Percentiles rank a stretch among this genome's conserved stretches.
These are phyloP conservation scores for Daldinia eschscholtzii DNA, from an alignment of 2,329 filamentous ascomycete genomes.

Conservation along the genomic window DNA sequence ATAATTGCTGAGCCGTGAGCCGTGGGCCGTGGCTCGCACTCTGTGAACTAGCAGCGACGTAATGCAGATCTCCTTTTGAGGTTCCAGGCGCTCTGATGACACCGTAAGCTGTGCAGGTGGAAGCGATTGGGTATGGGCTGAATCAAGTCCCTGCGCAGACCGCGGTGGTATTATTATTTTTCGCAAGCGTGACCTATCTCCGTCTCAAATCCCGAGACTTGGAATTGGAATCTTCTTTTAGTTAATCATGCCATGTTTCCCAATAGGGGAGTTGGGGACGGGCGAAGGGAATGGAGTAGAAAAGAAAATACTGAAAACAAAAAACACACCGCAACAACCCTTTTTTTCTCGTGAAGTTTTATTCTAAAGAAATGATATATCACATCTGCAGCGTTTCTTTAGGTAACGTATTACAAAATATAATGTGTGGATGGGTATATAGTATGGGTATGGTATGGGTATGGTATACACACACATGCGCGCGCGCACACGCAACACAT, in stretches of 20 bases:
- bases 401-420: slow-evolving; percentile 8
- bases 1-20: slow-evolving; percentile 32
- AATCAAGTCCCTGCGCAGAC: slow-evolving; percentile 27
- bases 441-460: neutral
- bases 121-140: slow-evolving; percentile 22
- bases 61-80: slow-evolving; percentile 32
- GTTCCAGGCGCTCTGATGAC: slow-evolving; percentile 17
- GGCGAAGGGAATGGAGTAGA: slow-evolving; percentile 25
- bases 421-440: neutral
- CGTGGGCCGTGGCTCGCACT: slow-evolving; percentile 25
- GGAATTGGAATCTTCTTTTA: slow-evolving; percentile 20
- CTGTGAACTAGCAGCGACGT: slow-evolving; percentile 31
- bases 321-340: slow-evolving; percentile 27
- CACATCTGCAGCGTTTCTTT: slow-evolving; percentile 25
- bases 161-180: slow-evolving; percentile 20
- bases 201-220: slow-evolving; percentile 31
- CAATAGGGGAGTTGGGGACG: slow-evolving; percentile 29
- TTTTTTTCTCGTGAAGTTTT: neutral
- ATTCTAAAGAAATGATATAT: slow-evolving; percentile 26
- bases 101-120: slow-evolving; percentile 4
- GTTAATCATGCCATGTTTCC: slow-evolving; percentile 34
- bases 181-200: slow-evolving; percentile 11
- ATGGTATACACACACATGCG: neutral
- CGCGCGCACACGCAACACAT: too few species aligned
- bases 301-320: too few species aligned